Conservation (phyloP, 768 basidiomycete genomes). For the Glaciozyma martinii region DNA sequence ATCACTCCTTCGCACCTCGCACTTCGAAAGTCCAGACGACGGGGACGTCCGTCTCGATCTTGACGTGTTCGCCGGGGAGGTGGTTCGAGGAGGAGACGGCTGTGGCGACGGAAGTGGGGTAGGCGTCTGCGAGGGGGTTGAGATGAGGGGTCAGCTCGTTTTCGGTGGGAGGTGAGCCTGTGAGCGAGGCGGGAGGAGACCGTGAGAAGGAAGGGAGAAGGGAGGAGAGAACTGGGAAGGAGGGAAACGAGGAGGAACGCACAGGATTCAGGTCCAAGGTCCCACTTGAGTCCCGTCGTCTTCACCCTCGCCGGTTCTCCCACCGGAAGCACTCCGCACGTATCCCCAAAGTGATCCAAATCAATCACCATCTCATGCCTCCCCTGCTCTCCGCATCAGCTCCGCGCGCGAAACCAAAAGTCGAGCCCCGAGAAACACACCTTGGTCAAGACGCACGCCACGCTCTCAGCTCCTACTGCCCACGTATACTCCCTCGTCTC, state of each 20-base stretch:
- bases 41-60: slow-evolving; percentile 65
- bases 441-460: slow-evolving; percentile 77
- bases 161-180: neutral
- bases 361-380: slow-evolving; percentile 70
- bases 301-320: slow-evolving; percentile 67
- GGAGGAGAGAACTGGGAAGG: neutral
- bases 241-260: neutral
- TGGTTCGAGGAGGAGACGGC: slow-evolving; percentile 91
- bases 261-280: slow-evolving; percentile 53
- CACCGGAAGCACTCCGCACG: slow-evolving; percentile 90
- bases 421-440: slow-evolving; percentile 40
- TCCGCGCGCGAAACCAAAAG: neutral
- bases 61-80: slow-evolving; percentile 58
- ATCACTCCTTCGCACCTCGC: neutral
- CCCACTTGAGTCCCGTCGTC: slow-evolving; percentile 80
- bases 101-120: slow-evolving; percentile 69
- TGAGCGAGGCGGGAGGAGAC: neutral
- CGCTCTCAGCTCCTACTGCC: slow-evolving; percentile 78
- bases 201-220: neutral
- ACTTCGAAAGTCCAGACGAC: slow-evolving; percentile 88
- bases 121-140: slow-evolving; percentile 45
- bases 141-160: neutral
- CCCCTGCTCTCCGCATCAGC: slow-evolving; percentile 50
- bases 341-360: slow-evolving; percentile 64
- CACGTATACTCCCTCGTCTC: slow-evolving; percentile 53